Evolutionary conservation across 176 grass and related monocot species (phyloP).

Genomic region (Canna indica): DNA sequence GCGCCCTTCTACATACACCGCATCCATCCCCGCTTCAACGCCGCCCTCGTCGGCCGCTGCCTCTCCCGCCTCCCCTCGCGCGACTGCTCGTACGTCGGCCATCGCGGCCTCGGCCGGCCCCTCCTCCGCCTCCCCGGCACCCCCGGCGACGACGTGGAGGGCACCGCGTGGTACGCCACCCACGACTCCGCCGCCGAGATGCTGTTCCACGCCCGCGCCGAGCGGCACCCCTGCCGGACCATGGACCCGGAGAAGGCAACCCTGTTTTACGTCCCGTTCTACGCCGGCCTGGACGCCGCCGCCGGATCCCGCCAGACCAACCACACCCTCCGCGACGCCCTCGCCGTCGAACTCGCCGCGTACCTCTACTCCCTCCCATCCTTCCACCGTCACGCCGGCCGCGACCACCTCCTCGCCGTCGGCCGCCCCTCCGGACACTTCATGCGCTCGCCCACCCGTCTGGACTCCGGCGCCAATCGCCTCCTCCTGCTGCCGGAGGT

Average conservation of each 20-base stretch:
- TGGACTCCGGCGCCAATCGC: neutral
- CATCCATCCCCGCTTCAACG: slow-evolving; percentile 15
- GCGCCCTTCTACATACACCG: slow-evolving; percentile 4
- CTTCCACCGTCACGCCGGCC: slow-evolving; percentile 6
- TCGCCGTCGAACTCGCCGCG: slow-evolving; percentile 6
- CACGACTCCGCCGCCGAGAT: neutral
- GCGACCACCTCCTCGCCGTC: slow-evolving; percentile 12
- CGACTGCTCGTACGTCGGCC: slow-evolving; percentile 26
- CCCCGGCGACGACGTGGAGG: neutral
- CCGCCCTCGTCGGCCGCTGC: slow-evolving; percentile 13
- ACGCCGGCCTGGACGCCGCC: slow-evolving; percentile 5
- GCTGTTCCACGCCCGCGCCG: slow-evolving; percentile 16
- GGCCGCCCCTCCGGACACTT: neutral
- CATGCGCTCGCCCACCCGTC: neutral
- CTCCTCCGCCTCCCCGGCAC: neutral
- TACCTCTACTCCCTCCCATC: neutral
- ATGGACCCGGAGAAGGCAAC: neutral
- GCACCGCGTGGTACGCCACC: slow-evolving; percentile 22
- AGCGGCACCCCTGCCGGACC: neutral
- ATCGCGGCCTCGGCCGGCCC: slow-evolving; percentile 28
- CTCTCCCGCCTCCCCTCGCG: neutral
- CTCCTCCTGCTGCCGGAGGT: slow-evolving; percentile 1
- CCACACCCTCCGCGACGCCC: slow-evolving; percentile 5
- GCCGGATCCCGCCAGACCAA: neutral
- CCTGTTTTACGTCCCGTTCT: slow-evolving; percentile 25